Base-by-base conservation (phyloP, 2,329 filamentous ascomycete genomes). In the Phialemoniopsis sp. region DNA sequence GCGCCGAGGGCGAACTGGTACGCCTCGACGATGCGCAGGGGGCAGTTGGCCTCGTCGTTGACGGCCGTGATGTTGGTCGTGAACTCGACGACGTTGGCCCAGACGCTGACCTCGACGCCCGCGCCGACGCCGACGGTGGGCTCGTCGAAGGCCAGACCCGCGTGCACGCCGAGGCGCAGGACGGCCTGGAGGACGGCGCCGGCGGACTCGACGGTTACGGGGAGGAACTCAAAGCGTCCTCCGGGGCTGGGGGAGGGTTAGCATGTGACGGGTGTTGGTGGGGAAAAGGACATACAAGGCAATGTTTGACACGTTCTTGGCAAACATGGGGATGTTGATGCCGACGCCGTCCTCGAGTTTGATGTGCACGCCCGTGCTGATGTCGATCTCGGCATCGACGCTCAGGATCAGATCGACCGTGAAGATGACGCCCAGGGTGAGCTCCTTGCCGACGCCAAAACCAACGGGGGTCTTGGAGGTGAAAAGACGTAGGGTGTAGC, bases 361-460 rank as follows among this genome's bases (percentile, higher is more conserved):
- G 38, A 80, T 61, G 45, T 80, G 76, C 28, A 82, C 70, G 0
- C 77, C 77, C 14, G 60, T 72, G 36, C 60, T 70, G 12, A 81
- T 69, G 19, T 70, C 64, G 16, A 80, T 59, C 32, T 67, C 56
- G 0, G 60, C 60, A 3, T 74, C 60, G 0, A 64, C 66, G 13
- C 56, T 67, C 18, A 80, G 48, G 17, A 80, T 70, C 13, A 81
- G 56, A 38, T 80, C 74, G 2, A 78, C 55, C 0, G 60, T 58
- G 32, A 76, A 68, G 2, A 75, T 52, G 2, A 72, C 55, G 0
- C 76, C 76, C 0, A 76, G 43, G 16, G 67, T 53, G 0, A 72
- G 44, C 2, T 67, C 57, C 1, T 59, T 45, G 4, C 59, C 55
- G 4, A 71, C 40, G 0, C 53, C 47, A 5, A 76, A 48, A 0